Evolutionary conservation across 2,329 filamentous ascomycete genomes (phyloP), one percentile per base, ranked within the genome.

Genomic region (Fusarium mexicanum): DNA sequence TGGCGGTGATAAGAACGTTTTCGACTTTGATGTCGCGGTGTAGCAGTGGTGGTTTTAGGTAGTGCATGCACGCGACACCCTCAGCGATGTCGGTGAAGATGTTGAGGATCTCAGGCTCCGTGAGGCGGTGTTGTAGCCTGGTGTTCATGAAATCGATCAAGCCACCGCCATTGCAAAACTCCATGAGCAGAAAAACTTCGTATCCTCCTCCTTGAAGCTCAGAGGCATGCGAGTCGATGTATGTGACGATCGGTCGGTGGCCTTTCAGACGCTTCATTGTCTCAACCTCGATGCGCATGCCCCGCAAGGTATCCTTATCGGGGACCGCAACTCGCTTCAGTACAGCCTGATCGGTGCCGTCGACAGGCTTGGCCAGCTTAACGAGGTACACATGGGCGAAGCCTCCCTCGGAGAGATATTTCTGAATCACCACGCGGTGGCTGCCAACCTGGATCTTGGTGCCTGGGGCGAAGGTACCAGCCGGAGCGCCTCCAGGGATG

Each of bases 61-160:
- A 99, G 84, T 99, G 96, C 96, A 99, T 99, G 82, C 95, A 98
- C 37, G 96, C 96, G 50, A 99, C 95, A 43, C 96, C 96, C 85
- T 98, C 96, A 54, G 95, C 93, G 63, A 98, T 94, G 82, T 99
- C 96, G 59, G 93, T 93, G 84, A 99, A 98, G 83, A 99, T 98
- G 86, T 95, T 93, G 78, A 99, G 86, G 77, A 99, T 98, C 86
- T 99, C 96, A 57, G 96, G 96, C 85, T 99, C 96, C 41, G 96
- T 99, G 83, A 99, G 87, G 58, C 96, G 93, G 82, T 99, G 95
- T 84, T 99, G 96, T 79, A 99, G 86, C 61, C 96, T 91, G 41
- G 96, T 99, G 84, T 99, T 99, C 96, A 99, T 99, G 82, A 98
- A 99, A 85, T 99, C 96, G 81, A 99, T 99, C 81, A 99, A 85